Evolutionary conservation across 2,329 filamentous ascomycete genomes (phyloP).

Genomic region (Talaromyces sp.): DNA sequence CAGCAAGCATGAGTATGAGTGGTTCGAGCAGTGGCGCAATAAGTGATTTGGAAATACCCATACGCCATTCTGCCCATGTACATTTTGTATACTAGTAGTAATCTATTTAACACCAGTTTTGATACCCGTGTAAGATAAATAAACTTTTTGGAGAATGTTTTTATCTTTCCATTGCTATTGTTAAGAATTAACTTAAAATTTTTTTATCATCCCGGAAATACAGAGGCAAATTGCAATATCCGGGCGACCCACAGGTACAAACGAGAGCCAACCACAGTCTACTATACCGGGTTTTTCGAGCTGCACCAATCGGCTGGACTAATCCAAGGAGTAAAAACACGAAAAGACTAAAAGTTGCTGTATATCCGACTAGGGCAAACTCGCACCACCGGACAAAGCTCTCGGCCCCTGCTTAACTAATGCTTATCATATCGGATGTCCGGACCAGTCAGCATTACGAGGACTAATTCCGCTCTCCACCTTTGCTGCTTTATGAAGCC

Average conservation of each 20-base stretch:
- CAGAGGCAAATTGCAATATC: background rate
- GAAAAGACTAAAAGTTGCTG: too few species aligned
- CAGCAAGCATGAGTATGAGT: slow-evolving; percentile 1
- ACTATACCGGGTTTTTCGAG: too few species aligned
- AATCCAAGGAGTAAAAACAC: too few species aligned
- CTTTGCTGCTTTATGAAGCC: background rate
- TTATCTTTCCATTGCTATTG: background rate
- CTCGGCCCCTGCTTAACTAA: background rate
- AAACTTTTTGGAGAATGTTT: background rate
- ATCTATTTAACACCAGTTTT: background rate
- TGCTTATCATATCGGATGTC: background rate
- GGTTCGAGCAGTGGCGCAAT: slow-evolving; percentile 7
- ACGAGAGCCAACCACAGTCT: background rate
- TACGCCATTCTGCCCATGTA: background rate
- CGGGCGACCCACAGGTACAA: background rate
- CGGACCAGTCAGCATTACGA: background rate
- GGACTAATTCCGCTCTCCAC: background rate
- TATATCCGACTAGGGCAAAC: too few species aligned
- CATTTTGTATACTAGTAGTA: background rate
- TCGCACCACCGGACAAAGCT: background rate
- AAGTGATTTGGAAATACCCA: background rate
- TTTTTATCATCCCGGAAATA: background rate
- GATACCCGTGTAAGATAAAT: background rate
- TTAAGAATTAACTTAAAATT: too few species aligned
- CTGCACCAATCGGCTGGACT: too few species aligned